These are phyloP conservation scores for Colletotrichum sp. DNA, from an alignment of 2,329 filamentous ascomycete genomes.

Conservation along the genomic window DNA sequence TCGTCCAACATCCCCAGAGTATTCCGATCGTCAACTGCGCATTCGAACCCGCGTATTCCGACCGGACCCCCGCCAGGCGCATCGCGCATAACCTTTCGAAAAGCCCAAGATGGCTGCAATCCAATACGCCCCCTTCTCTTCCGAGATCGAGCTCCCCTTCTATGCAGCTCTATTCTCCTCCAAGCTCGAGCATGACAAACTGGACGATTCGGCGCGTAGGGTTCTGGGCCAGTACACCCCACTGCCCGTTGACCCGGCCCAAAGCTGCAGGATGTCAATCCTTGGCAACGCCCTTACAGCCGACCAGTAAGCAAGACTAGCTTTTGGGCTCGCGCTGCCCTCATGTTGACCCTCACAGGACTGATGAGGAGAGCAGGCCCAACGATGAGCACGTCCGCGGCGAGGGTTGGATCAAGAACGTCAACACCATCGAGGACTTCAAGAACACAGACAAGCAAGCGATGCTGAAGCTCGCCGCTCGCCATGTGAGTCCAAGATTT, in stretches of 20 bases:
- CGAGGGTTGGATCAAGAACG: constrained; percentile 93
- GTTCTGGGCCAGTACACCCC: constrained; percentile 91
- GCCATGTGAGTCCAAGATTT: constrained; percentile 63
- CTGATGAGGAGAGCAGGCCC: constrained; percentile 53
- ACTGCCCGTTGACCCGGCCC: constrained; percentile 72
- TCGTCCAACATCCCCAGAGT: neutral
- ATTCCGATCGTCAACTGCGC: neutral
- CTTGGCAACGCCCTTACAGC: constrained; percentile 85
- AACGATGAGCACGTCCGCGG: constrained; percentile 78
- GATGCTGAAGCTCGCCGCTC: constrained; percentile 79
- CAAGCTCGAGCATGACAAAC: constrained; percentile 97
- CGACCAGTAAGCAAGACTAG: constrained; percentile 73
- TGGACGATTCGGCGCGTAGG: constrained; percentile 89
- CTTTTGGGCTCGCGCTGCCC: neutral
- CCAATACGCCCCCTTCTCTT: constrained; percentile 87
- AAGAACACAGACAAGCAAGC: constrained; percentile 80
- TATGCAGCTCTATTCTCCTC: constrained; percentile 90
- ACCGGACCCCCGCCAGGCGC: neutral
- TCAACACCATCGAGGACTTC: constrained; percentile 95
- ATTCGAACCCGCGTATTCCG: neutral
- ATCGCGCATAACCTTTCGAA: neutral
- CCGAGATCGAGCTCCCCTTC: constrained; percentile 94
- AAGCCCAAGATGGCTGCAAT: constrained; percentile 54
- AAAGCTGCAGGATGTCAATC: constrained; percentile 89
- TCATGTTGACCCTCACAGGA: constrained; percentile 26